A percentile compares a stretch with the other conserved stretches of the same genome.
These are phyloP conservation scores for Beauveria pseudobassiana DNA, from an alignment of 2,329 filamentous ascomycete genomes.

Conservation along the genomic window DNA sequence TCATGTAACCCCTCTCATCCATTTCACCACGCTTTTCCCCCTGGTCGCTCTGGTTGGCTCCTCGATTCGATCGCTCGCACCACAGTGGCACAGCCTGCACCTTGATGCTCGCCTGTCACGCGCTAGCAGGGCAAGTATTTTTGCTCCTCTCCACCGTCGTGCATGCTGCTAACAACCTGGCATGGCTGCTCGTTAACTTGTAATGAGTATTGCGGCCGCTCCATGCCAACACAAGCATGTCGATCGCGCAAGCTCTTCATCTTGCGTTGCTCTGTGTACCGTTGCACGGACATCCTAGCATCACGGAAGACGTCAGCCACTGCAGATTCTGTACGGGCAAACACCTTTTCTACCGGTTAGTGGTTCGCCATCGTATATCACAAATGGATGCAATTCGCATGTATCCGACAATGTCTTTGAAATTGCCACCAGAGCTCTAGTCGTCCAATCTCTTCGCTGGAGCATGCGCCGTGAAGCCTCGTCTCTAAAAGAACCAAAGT, in stretches of 20 bases:
- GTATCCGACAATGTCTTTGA: neutral
- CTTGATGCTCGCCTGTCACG: slow-evolving; percentile 1
- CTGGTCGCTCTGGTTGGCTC: neutral
- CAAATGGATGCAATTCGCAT: no score
- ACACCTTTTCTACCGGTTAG: no score
- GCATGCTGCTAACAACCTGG: neutral
- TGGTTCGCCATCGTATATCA: no score
- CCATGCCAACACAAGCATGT: neutral
- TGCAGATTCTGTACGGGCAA: neutral
- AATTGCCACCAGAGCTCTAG: neutral
- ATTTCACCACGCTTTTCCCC: neutral
- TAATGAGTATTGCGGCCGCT: no score
- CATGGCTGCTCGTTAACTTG: no score
- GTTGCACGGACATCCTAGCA: neutral
- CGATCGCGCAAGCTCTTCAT: slow-evolving; percentile 5
- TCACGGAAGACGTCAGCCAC: neutral
- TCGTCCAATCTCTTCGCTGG: no score
- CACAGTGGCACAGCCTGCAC: neutral
- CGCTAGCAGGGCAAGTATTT: slow-evolving; percentile 3
- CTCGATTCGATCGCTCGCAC: slow-evolving; percentile 6
- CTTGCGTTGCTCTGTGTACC: neutral
- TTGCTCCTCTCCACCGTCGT: neutral
- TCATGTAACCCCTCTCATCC: neutral
- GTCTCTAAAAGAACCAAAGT: neutral
- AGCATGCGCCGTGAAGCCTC: no score